These are phyloP conservation scores for Moniliophthora roreri DNA, from an alignment of 1,284 basidiomycete species.

Conservation along the genomic window DNA sequence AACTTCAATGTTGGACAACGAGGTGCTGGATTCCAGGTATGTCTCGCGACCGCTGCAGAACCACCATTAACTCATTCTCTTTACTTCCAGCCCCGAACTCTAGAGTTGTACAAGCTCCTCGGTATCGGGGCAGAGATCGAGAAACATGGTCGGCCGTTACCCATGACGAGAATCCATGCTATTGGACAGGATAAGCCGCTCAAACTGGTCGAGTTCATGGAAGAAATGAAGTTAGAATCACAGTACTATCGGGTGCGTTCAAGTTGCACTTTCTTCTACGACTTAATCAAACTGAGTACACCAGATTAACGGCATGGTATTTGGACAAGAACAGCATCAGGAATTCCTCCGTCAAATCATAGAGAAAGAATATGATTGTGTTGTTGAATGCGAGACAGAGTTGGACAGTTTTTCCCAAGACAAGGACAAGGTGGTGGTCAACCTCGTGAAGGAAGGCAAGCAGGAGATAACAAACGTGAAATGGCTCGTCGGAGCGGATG, in stretches of 20 bases:
- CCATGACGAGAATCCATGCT: neutral
- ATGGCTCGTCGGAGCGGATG: slow-evolving; percentile 15
- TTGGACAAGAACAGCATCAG: slow-evolving; percentile 40
- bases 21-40: slow-evolving; percentile 14
- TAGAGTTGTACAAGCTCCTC: slow-evolving; percentile 19
- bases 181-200: neutral
- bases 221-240: neutral
- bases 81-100: slow-evolving; percentile 13
- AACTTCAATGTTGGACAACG: slow-evolving; percentile 16
- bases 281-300: slow-evolving; percentile 28
- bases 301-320: slow-evolving; percentile 17
- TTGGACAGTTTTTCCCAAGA: slow-evolving; percentile 35
- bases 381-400: slow-evolving; percentile 38
- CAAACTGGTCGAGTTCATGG: neutral
- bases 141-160: neutral
- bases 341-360: slow-evolving; percentile 33
- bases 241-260: too few species aligned
- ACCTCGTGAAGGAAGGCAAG: slow-evolving; percentile 26
- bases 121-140: slow-evolving; percentile 14
- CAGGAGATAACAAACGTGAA: slow-evolving; percentile 3
- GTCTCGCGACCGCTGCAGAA: neutral
- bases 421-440: slow-evolving; percentile 30
- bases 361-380: slow-evolving; percentile 24
- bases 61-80: neutral
- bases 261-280: neutral